phyloP scores from a whole-genome alignment of 1,139 yeast species.

The Lodderomyces theae region DNA sequence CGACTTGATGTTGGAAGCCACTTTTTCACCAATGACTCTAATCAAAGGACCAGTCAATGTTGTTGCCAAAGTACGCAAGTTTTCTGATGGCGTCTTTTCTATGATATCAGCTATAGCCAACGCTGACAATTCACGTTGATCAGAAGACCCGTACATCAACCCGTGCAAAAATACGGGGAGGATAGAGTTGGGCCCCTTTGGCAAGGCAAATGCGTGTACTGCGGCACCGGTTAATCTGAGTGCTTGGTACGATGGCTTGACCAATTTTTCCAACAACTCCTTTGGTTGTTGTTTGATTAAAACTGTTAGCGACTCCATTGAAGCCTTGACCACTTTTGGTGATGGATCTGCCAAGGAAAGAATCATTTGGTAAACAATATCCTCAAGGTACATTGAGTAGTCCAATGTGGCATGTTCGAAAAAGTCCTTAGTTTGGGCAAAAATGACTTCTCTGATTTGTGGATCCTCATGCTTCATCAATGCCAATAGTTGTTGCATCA shows the following conservation, averaged over 20 bases:
- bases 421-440: conserved; percentile 68
- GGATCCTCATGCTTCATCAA: conserved; percentile 76
- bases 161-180: conserved; percentile 94
- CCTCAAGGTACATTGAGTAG: conserved; percentile 70
- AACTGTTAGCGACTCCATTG: conserved; percentile 66
- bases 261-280: conserved; percentile 71
- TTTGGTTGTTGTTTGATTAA: conserved; percentile 71
- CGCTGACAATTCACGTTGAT: conserved; percentile 84
- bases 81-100: conserved; percentile 78
- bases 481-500: conserved; percentile 76
- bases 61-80: conserved; percentile 85
- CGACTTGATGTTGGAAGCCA: conserved; percentile 83
- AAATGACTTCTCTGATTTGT: conserved; percentile 62
- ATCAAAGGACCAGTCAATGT: conserved; percentile 95
- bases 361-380: conserved; percentile 71
- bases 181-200: conserved; percentile 85
- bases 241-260: conserved; percentile 75
- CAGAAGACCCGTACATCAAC: conserved; percentile 86
- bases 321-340: conserved; percentile 59
- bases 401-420: conserved; percentile 66
- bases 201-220: conserved; percentile 71
- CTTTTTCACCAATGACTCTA: conserved; percentile 97
- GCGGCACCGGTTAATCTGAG: conserved; percentile 67
- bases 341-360: conserved; percentile 72
- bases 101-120: conserved; percentile 86